Evolutionary conservation across 2,329 filamentous ascomycete species (phyloP).

Genomic region (Chaetomium strumarium): DNA sequence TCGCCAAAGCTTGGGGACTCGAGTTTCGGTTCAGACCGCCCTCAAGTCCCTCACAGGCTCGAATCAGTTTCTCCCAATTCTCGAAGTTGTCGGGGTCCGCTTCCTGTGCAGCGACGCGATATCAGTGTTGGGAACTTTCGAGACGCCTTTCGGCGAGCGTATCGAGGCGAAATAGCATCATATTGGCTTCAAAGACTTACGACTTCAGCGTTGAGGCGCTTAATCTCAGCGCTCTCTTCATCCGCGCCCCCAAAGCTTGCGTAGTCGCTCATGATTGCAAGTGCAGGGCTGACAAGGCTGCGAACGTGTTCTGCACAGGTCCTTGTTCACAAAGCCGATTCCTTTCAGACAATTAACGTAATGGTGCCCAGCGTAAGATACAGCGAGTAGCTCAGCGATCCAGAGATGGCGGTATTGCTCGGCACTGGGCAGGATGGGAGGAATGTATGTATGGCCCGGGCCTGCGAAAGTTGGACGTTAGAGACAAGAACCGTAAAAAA

Average conservation of each 20-base stretch:
- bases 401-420: no score
- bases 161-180: no score
- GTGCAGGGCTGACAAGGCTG: background rate
- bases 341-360: background rate
- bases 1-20: slow-evolving; percentile 84
- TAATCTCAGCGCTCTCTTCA: slow-evolving; percentile 77
- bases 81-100: slow-evolving; percentile 86
- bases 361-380: background rate
- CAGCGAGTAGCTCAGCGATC: no score
- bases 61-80: slow-evolving; percentile 87
- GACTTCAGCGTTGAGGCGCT: slow-evolving; percentile 69
- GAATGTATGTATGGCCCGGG: no score
- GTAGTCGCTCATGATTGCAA: slow-evolving; percentile 60
- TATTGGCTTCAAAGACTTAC: slow-evolving; percentile 45
- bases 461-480: no score
- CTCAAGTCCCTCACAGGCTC: slow-evolving; percentile 75
- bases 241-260: slow-evolving; percentile 64
- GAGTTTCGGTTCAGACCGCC: slow-evolving; percentile 95
- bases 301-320: background rate
- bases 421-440: no score
- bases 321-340: background rate
- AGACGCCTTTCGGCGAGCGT: no score
- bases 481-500: no score
- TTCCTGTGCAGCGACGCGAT: slow-evolving; percentile 37
- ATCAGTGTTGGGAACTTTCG: background rate